Conservation (phyloP, 225 moss, liverwort and hornwort genomes). For the Anthoceros angustus region DNA sequence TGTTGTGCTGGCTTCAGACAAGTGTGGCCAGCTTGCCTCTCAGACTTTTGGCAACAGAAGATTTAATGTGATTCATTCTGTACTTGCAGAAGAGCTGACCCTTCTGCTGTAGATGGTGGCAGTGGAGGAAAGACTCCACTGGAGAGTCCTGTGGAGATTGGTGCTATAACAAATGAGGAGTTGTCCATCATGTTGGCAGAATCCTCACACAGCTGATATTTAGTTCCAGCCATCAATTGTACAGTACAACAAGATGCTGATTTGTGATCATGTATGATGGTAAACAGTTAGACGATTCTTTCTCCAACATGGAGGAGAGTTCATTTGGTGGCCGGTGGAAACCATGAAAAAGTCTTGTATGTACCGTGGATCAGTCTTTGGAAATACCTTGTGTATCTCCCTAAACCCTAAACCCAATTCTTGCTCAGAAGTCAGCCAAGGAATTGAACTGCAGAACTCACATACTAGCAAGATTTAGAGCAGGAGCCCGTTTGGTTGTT, state of each 20-base stretch:
- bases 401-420: no score
- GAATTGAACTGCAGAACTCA: no score
- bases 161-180: conserved; percentile 52
- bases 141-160: conserved; percentile 55
- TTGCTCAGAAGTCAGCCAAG: no score
- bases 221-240: neutral
- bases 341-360: no score
- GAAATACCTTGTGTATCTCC: no score
- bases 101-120: conserved; percentile 33
- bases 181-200: conserved; percentile 45
- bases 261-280: neutral
- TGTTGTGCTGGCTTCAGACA: no score
- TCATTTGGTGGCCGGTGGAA: neutral
- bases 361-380: no score
- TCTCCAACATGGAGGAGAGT: neutral
- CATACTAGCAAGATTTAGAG: no score
- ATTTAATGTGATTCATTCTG: neutral
- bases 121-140: conserved; percentile 63
- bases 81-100: conserved; percentile 41
- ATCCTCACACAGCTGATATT: conserved; percentile 6
- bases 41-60: neutral
- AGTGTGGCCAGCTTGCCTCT: no score
- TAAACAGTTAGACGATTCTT: neutral
- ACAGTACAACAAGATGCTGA: neutral
- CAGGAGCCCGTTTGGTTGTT: no score